These are phyloP conservation scores for Clarireedia hainanense DNA, from an alignment of 2,329 filamentous ascomycete species.

Conservation along the genomic window DNA sequence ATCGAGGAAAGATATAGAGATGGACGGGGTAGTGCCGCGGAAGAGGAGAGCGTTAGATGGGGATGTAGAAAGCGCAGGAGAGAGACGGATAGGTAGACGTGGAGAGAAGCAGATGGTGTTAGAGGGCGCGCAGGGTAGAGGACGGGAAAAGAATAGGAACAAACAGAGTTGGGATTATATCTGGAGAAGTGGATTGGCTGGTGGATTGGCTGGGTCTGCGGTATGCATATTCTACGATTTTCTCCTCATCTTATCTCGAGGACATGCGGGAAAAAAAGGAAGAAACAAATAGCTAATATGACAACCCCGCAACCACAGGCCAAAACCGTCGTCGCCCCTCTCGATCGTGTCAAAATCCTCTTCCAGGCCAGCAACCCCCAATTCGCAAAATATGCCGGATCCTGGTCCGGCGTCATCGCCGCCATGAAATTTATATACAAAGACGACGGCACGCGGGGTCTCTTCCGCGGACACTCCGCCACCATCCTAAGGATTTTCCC, in stretches of 20 bases:
- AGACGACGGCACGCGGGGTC: slow-evolving; percentile 63
- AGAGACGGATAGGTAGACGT: background rate
- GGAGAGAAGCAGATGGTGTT: background rate
- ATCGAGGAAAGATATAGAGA: background rate
- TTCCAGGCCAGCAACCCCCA: slow-evolving; percentile 94
- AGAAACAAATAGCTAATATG: background rate
- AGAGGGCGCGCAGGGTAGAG: background rate
- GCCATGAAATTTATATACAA: slow-evolving; percentile 79
- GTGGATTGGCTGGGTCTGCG: slow-evolving; percentile 84
- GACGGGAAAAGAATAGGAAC: slow-evolving; percentile 27
- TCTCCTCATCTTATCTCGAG: background rate
- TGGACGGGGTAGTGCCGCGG: slow-evolving; percentile 40
- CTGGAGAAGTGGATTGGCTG: slow-evolving; percentile 74
- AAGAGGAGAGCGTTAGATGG: slow-evolving; percentile 43
- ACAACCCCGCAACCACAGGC: slow-evolving; percentile 46
- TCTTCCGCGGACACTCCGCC: slow-evolving; percentile 91
- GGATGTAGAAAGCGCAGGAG: background rate
- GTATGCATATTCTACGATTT: slow-evolving; percentile 40
- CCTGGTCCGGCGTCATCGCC: slow-evolving; percentile 74
- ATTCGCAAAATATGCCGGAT: slow-evolving; percentile 86
- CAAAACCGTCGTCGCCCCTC: slow-evolving; percentile 89
- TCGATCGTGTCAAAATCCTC: slow-evolving; percentile 97
- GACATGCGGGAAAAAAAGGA: background rate
- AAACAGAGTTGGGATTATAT: slow-evolving; percentile 79
- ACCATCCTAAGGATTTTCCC: slow-evolving; percentile 93